These are phyloP conservation scores for Triticum aestivum DNA, from an alignment of 176 grass and related monocot species.

Conservation along the genomic window DNA sequence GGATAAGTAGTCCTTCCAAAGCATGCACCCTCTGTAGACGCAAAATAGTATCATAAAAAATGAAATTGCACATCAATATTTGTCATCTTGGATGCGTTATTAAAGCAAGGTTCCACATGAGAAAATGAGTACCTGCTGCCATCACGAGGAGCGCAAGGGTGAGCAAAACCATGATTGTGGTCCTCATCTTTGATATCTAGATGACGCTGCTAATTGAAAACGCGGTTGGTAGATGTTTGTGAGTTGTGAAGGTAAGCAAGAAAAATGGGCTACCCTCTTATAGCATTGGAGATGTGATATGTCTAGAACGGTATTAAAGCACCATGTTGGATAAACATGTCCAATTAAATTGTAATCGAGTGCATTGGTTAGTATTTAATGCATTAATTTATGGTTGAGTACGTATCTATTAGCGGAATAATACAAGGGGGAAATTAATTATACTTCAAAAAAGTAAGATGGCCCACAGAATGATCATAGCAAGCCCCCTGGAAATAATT, in stretches of 20 bases:
- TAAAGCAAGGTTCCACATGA: neutral
- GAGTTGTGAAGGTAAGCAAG: neutral
- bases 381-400: neutral
- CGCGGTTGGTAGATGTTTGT: too few species aligned
- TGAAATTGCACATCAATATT: neutral
- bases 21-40: neutral
- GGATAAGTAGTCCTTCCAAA: conserved; percentile 8
- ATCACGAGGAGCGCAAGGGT: neutral
- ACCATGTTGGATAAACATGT: neutral
- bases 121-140: neutral
- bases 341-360: neutral
- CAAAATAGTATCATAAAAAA: neutral
- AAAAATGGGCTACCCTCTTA: neutral
- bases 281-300: neutral
- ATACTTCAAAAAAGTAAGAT: too few species aligned
- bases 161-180: neutral
- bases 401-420: too few species aligned
- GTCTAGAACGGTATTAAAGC: neutral
- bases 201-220: too few species aligned
- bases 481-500: too few species aligned
- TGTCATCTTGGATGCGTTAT: neutral
- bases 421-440: too few species aligned
- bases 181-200: neutral
- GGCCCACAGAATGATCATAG: too few species aligned
- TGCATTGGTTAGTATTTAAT: neutral